Evolutionary conservation across 78 protist genomes (phyloP).

Genomic region (Dictyostelium capitatum): DNA sequence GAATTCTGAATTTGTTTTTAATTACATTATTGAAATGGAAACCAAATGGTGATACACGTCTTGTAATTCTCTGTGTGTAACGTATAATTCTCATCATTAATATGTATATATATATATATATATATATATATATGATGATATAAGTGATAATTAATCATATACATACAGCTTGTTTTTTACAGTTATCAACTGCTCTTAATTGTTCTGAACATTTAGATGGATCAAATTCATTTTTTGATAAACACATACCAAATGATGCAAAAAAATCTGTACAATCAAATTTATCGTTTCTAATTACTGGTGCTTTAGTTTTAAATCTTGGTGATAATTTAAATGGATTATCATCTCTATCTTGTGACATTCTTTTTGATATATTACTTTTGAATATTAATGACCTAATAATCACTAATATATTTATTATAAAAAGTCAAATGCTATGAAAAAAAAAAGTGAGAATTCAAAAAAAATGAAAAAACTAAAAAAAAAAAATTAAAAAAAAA

Average conservation of each 20-base stretch:
- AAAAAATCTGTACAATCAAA: slow-evolving; percentile 15
- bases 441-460: slow-evolving; percentile 1
- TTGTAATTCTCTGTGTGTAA: slow-evolving; percentile 32
- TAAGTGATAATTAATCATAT: background rate
- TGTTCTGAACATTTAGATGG: slow-evolving; percentile 37
- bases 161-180: slow-evolving; percentile 49
- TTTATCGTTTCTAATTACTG: slow-evolving; percentile 17
- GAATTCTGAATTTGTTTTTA: slow-evolving; percentile 56
- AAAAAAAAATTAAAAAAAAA: background rate
- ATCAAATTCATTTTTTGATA: slow-evolving; percentile 29
- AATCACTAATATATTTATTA: background rate
- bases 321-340: slow-evolving; percentile 67
- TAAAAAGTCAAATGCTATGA: background rate
- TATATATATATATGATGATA: too few species aligned
- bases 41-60: slow-evolving; percentile 59
- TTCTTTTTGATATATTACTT: background rate
- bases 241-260: slow-evolving; percentile 1
- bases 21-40: slow-evolving; percentile 42
- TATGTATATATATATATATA: too few species aligned
- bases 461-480: background rate
- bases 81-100: too few species aligned
- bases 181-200: background rate
- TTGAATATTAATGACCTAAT: too few species aligned
- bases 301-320: slow-evolving; percentile 31
- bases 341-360: slow-evolving; percentile 59